Conservation (phyloP, 129 eudicot genomes). For the Centrapalus pauciflorus region DNA sequence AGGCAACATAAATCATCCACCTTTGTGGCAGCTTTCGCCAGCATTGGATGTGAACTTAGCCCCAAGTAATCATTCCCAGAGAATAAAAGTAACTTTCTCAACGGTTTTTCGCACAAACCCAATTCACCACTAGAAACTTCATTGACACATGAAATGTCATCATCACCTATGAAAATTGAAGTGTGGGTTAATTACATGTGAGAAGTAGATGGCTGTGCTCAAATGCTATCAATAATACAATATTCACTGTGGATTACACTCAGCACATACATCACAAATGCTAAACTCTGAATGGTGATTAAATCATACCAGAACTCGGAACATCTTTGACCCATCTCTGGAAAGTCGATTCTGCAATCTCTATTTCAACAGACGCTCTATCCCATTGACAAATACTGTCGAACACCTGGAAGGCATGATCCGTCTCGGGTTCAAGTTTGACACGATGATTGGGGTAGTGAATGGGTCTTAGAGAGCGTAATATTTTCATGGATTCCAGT, state of each 20-base stretch:
- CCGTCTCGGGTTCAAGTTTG: neutral
- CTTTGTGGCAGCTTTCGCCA: conserved; percentile 73
- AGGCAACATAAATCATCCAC: conserved; percentile 26
- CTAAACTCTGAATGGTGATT: neutral
- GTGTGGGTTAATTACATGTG: neutral
- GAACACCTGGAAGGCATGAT: conserved; percentile 38
- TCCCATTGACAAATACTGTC: conserved; percentile 72
- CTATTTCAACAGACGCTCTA: conserved; percentile 68
- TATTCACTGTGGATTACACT: neutral
- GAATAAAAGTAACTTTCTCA: conserved; percentile 63
- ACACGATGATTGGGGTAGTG: conserved; percentile 26
- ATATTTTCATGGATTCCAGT: conserved; percentile 54
- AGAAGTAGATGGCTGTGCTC: neutral
- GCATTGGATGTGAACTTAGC: conserved; percentile 82
- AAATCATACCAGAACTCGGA: conserved; percentile 66
- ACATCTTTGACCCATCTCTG: conserved; percentile 66
- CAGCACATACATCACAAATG: neutral
- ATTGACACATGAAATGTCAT: conserved; percentile 28
- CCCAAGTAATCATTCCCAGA: conserved; percentile 99
- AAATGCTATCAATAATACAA: neutral
- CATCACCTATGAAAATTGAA: conserved; percentile 45
- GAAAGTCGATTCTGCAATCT: conserved; percentile 64
- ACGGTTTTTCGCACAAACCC: conserved; percentile 20
- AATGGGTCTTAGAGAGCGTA: conserved; percentile 91
- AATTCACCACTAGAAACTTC: conserved; percentile 26